Evolutionary conservation across 176 grass and related monocot genomes (phyloP).

Genomic region (Canna indica): DNA sequence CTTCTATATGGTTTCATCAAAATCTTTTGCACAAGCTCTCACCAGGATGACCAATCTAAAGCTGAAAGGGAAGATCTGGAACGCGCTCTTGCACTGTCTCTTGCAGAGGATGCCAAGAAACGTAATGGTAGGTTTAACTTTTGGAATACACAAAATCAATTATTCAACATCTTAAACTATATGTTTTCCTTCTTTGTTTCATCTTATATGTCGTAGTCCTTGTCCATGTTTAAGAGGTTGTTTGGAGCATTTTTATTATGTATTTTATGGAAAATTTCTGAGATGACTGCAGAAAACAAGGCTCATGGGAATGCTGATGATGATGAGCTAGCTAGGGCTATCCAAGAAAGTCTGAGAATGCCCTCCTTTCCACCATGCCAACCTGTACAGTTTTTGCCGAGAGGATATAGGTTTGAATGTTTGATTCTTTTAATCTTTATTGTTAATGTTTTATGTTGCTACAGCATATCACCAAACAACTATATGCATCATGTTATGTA

Average conservation of each 20-base stretch:
- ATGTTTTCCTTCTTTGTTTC: background rate
- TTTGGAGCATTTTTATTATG: background rate
- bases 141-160: background rate
- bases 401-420: constrained; percentile 71
- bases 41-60: constrained; percentile 65
- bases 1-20: constrained; percentile 21
- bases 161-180: background rate
- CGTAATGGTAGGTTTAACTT: constrained; percentile 34
- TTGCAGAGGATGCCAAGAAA: constrained; percentile 68
- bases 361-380: constrained; percentile 49
- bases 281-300: constrained; percentile 36
- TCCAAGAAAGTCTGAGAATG: constrained; percentile 60
- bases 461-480: background rate
- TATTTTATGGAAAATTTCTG: background rate
- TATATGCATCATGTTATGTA: constrained; percentile 1
- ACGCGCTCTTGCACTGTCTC: constrained; percentile 65
- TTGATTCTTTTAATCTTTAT: constrained; percentile 10
- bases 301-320: constrained; percentile 59
- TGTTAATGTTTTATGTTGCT: constrained; percentile 3
- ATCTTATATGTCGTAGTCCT: background rate
- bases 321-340: constrained; percentile 52
- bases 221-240: background rate
- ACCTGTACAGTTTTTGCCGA: constrained; percentile 51
- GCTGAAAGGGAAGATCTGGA: constrained; percentile 71
- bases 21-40: constrained; percentile 14